Base-by-base conservation (phyloP, 2,329 filamentous ascomycete species). In the Claviceps digitariae region DNA sequence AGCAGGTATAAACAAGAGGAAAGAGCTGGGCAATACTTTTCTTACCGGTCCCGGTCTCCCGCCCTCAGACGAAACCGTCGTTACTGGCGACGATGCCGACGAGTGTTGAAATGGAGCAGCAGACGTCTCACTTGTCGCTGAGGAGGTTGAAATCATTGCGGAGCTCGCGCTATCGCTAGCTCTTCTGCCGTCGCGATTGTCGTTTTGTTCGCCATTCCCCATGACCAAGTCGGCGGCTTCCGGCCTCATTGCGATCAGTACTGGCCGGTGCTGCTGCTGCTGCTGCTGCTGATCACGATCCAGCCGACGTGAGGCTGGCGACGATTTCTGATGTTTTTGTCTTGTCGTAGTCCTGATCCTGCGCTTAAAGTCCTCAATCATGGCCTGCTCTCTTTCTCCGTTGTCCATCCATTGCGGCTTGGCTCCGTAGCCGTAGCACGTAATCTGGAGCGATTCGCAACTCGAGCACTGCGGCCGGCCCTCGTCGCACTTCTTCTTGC, bases 371-470 rank as follows among this genome's bases (percentile, higher is more conserved):
- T 58, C 57, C 1, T 48, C 53, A 0, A 63, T 46, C 41, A 62
- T 62, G 53, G 61, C 60, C 41, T 69, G 66, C 21, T 68, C 56
- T 52, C 59, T 43, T 2, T 21, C 48, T n/a, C 55, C 51, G 25
- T 60, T 55, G 49, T 67, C 64, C 44, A 68, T 65, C 66, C 67
- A 70, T 2, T 57, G 56, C 2, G 69, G 68, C 58, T 67, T 65
- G 2, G 64, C 58, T 0, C 63, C 66, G 29, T 64, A 64, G 3
- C 62, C 62, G 34, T 64, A 57, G 40, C 62, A 64, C 2, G 51
- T 52, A 6, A 64, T 61, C 4, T 52, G 51, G 0, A 61, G 52
- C 17, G 57, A 57, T 29, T 49, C 56, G 49, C 63, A 65, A 27
- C 61, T 60, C 27, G 53, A 57, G 29, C 62, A 65, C 8, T 49